Conservation (phyloP, 2,329 filamentous ascomycete species). For the Apiospora malaysiana region DNA sequence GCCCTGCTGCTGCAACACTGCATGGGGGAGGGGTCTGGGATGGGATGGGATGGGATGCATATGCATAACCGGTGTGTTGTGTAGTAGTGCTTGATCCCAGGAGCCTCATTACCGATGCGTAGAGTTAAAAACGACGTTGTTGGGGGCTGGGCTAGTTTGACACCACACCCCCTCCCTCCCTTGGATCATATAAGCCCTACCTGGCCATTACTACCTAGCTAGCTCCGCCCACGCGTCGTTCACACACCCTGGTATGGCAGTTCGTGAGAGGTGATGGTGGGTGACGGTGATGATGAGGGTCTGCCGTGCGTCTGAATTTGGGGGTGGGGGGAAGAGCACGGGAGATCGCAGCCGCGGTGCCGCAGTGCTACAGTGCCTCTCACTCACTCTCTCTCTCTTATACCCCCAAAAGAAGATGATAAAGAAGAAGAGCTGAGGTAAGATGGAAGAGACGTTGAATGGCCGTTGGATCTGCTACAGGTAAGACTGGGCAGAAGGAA, state of each 20-base stretch:
- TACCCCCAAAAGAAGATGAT: not conserved
- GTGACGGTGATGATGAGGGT: not conserved
- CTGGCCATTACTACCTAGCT: not conserved
- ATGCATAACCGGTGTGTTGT: not conserved
- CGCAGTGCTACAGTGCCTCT: not conserved
- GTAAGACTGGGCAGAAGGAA: not conserved
- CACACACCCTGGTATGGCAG: not conserved
- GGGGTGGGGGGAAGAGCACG: not conserved
- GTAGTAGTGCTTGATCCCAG: not conserved
- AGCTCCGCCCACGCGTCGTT: not conserved
- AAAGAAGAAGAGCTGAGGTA: not conserved
- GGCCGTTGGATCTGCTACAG: not conserved
- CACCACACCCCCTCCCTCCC: too few species aligned
- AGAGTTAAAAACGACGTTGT: not conserved
- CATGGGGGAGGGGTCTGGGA: not conserved
- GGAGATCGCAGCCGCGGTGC: not conserved
- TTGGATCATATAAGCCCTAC: not conserved
- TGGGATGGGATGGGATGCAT: not conserved
- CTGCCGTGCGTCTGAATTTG: not conserved
- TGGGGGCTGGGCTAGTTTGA: not conserved
- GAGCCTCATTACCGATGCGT: constrained; percentile 1
- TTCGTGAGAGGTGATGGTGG: not conserved
- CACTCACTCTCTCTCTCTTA: too few species aligned
- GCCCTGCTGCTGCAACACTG: not conserved
- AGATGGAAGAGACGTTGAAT: not conserved